phyloP scores from a whole-genome alignment of 768 basidiomycete genomes.

The Rossbeevera mucosa region DNA sequence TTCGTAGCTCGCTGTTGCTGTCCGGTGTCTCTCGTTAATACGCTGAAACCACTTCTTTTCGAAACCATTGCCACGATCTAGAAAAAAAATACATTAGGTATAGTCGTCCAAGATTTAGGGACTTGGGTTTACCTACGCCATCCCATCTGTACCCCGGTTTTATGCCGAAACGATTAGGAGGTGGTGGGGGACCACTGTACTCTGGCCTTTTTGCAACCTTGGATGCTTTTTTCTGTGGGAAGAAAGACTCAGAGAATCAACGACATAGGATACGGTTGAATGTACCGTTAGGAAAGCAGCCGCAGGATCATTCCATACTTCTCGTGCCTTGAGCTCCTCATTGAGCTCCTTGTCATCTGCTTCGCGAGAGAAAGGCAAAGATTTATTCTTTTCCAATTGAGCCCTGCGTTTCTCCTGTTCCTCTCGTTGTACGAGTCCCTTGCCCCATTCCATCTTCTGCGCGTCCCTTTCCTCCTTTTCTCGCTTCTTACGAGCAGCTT shows the following conservation, averaged over 20 bases:
- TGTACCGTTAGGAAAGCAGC: conserved; percentile 87
- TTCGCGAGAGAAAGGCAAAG: conserved; percentile 66
- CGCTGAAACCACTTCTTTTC: conserved; percentile 90
- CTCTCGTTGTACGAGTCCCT: conserved; percentile 86
- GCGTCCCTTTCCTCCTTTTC: conserved; percentile 84
- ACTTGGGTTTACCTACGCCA: conserved; percentile 72
- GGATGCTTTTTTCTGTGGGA: conserved; percentile 59
- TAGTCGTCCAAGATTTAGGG: neutral
- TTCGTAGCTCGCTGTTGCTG: conserved; percentile 65
- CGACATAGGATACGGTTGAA: neutral
- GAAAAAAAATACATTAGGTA: conserved; percentile 5
- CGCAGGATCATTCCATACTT: conserved; percentile 97
- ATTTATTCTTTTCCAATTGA: conserved; percentile 66
- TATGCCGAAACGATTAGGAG: conserved; percentile 94
- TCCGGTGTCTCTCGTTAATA: conserved; percentile 69
- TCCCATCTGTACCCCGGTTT: conserved; percentile 98
- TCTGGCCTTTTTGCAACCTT: conserved; percentile 80
- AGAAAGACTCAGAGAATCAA: conserved; percentile 2
- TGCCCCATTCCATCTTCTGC: conserved; percentile 96
- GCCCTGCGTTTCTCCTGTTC: conserved; percentile 62
- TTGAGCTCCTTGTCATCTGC: conserved; percentile 86
- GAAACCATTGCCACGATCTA: conserved; percentile 90
- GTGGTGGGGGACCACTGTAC: conserved; percentile 82
- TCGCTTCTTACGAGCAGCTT: conserved; percentile 75
- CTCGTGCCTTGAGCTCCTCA: conserved; percentile 72